These are phyloP conservation scores for Spathaspora girioi DNA, from an alignment of 805 yeast genomes.

Conservation along the genomic window DNA sequence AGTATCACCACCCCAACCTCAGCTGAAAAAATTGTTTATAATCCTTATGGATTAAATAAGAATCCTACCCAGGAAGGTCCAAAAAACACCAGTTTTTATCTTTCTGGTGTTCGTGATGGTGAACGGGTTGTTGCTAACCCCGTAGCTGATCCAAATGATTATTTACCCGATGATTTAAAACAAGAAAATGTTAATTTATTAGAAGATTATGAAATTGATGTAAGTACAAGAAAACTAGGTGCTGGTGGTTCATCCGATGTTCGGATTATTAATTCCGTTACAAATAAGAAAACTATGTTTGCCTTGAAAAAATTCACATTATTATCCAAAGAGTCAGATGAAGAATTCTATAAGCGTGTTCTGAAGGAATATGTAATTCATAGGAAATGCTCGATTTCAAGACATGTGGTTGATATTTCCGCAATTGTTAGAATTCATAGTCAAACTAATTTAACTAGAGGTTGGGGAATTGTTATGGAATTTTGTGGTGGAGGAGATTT, in stretches of 20 bases:
- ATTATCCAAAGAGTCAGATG: conserved; percentile 58
- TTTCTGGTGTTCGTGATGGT: conserved; percentile 36
- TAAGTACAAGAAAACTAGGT: conserved; percentile 49
- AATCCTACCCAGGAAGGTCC: conserved; percentile 21
- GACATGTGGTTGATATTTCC: conserved; percentile 58
- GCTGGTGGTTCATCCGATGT: conserved; percentile 74
- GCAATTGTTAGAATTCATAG: conserved; percentile 57
- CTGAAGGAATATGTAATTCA: conserved; percentile 62
- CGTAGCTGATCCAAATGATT: conserved; percentile 62
- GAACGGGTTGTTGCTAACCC: conserved; percentile 56
- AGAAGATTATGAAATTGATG: conserved; percentile 51
- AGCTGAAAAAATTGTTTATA: conserved; percentile 49
- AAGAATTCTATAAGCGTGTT: conserved; percentile 62
- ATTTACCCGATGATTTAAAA: conserved; percentile 50
- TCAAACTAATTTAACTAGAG: conserved; percentile 49
- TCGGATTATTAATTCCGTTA: conserved; percentile 34
- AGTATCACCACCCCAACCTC: not conserved
- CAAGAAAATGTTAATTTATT: conserved; percentile 47
- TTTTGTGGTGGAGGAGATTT: conserved; percentile 61
- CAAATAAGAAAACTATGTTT: conserved; percentile 43
- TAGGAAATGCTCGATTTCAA: conserved; percentile 47
- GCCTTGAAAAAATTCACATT: conserved; percentile 67
- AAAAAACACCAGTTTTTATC: conserved; percentile 24
- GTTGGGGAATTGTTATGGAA: conserved; percentile 77
- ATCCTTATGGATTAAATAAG: conserved; percentile 59